Percentiles rank a stretch among this genome's conserved stretches.
Evolutionary conservation across 345 rosid genomes (phyloP).

Genomic region (Gossypium anomalum): DNA sequence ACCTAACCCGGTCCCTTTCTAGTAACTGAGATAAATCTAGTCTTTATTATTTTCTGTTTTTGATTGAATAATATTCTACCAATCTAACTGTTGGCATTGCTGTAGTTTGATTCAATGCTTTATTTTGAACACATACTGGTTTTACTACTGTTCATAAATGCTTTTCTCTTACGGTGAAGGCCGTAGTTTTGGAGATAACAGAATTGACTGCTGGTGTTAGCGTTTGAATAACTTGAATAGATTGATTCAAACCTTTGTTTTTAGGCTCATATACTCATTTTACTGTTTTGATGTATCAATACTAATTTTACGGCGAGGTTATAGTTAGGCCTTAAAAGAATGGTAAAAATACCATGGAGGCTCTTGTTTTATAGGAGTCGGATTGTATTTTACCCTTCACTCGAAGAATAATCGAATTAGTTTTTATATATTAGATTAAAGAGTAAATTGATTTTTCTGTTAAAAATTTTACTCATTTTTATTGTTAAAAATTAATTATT

Average conservation of each 20-base stretch:
- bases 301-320: not conserved
- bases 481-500: too few relatives aligned
- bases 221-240: not conserved
- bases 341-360: not conserved
- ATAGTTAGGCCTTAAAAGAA: not conserved
- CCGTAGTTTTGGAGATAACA: not conserved
- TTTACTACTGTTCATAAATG: not conserved
- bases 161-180: not conserved
- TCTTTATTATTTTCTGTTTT: not conserved
- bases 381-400: too few relatives aligned
- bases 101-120: not conserved
- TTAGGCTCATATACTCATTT: not conserved
- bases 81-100: not conserved
- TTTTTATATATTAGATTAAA: too few relatives aligned
- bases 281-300: too few relatives aligned
- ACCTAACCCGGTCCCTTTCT: not conserved
- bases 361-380: too few relatives aligned
- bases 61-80: not conserved
- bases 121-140: not conserved
- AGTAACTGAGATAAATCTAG: not conserved
- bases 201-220: not conserved
- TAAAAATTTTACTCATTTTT: too few relatives aligned
- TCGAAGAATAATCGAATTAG: too few relatives aligned
- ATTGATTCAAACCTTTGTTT: not conserved
- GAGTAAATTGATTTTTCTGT: rapidly evolving